Conservation (phyloP, 495 filamentous ascomycete genomes). For the Rostrohypoxylon terebratum region DNA sequence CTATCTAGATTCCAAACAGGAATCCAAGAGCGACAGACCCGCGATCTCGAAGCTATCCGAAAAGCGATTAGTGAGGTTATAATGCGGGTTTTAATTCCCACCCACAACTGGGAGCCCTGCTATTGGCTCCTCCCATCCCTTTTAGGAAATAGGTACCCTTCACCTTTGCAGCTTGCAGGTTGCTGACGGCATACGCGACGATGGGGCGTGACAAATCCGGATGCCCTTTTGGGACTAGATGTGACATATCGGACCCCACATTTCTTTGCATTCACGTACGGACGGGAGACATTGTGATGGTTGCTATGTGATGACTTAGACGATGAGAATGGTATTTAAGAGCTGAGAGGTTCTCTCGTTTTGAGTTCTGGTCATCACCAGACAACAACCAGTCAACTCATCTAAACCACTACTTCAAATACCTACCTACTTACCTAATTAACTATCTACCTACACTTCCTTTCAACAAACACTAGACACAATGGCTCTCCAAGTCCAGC, state of each 20-base stretch:
- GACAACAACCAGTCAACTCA: background rate
- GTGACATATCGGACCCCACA: background rate
- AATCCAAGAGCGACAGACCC: background rate
- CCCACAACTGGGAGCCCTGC: background rate
- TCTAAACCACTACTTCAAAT: background rate
- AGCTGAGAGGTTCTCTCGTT: background rate
- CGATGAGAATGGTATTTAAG: background rate
- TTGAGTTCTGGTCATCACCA: background rate
- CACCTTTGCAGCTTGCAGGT: background rate
- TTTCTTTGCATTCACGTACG: background rate
- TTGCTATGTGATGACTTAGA: background rate
- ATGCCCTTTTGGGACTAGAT: background rate
- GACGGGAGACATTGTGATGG: background rate
- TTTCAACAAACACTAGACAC: background rate
- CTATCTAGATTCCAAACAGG: background rate
- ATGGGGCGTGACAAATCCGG: slow-evolving; percentile 6
- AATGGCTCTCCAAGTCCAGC: background rate
- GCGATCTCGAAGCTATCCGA: background rate
- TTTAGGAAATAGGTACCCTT: slow-evolving; percentile 1
- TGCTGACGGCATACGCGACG: slow-evolving; percentile 6
- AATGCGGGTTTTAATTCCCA: background rate
- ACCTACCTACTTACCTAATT: background rate
- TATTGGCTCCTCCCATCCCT: background rate
- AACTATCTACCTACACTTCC: background rate
- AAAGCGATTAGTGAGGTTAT: background rate